Evolutionary conservation across 148 eudicot species (phyloP), one percentile per base, ranked within the genome.

Genomic region (Chenopodium formosanum): DNA sequence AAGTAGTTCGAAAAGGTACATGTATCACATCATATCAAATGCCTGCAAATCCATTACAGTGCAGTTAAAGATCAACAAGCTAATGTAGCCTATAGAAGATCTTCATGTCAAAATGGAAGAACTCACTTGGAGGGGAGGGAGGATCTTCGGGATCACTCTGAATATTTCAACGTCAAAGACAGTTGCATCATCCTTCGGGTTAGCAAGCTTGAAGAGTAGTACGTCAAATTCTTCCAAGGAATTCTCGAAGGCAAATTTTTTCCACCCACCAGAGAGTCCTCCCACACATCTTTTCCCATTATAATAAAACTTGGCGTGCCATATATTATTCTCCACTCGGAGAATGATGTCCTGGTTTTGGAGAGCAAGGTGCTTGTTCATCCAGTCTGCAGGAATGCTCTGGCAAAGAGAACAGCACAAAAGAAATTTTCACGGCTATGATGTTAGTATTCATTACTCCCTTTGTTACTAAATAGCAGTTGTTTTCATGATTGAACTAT

Each of bases 191-290:
- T 75, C 80, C n/a, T 75, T 83, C 20, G 40, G 29, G 47, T 67
- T 81, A 16, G 56, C 79, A 0, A 80, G 82, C 60, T 67, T 79
- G 76, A 87, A 87, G 37, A 79, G 62, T 44, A 86, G 80, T 16
- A 79, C 89, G 65, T 87, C 89, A 25, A 74, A 79, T 34, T 87
- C 89, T 82, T 84, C 86, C 85, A 87, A 79, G 52, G 40, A 32
- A 64, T 87, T 84, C 25, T 84, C 83, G 3, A 78, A 46, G 40
- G 66, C 87, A 47, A 87, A 87, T 20, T 82, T 79, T 83, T 79
- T 84, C 89, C 89, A 87, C 58, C 89, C 89, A 3, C 64, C 2
- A 7, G 53, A 67, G 29, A 79, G 13, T 10, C 77, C 58, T 40
- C 85, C 87, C 29, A 78, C 63, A 23, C 74, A 58, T 70, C 75